Percentiles rank a stretch among this genome's conserved stretches.
Evolutionary conservation across 345 rosid species (phyloP).

Genomic region (Linum usitatissimum): DNA sequence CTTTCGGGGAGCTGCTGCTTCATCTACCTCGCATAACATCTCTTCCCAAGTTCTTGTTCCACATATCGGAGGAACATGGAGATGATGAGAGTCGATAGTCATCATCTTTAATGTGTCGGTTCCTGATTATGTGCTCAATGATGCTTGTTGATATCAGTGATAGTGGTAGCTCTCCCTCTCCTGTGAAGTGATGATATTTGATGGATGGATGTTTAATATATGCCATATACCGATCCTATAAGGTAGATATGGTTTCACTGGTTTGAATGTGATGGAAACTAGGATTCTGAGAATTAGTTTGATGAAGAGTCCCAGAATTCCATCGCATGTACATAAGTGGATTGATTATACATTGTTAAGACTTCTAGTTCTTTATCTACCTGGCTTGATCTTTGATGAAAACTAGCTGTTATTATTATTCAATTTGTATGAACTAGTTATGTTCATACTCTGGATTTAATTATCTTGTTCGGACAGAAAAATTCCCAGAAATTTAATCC

Average conservation of each 20-base stretch:
- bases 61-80: conserved; percentile 82
- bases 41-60: conserved; percentile 80
- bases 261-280: conserved; percentile 13
- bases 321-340: conserved; percentile 22
- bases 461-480: no score
- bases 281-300: conserved; percentile 51
- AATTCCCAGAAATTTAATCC: no score
- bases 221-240: neutral
- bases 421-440: no score
- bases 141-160: conserved; percentile 3
- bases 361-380: neutral
- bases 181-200: conserved; percentile 8
- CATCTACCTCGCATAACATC: conserved; percentile 89
- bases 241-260: conserved; percentile 5
- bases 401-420: no score
- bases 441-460: no score
- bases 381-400: no score
- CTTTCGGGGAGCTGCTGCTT: conserved; percentile 68
- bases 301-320: conserved; percentile 42
- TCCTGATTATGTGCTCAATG: neutral
- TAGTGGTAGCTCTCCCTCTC: conserved; percentile 1
- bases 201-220: conserved; percentile 11
- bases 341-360: neutral
- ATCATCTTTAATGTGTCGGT: neutral
- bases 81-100: conserved; percentile 43